Evolutionary conservation across 331 rosid species (phyloP), one percentile per base, ranked within the genome.

Genomic region (Malus hybrid): DNA sequence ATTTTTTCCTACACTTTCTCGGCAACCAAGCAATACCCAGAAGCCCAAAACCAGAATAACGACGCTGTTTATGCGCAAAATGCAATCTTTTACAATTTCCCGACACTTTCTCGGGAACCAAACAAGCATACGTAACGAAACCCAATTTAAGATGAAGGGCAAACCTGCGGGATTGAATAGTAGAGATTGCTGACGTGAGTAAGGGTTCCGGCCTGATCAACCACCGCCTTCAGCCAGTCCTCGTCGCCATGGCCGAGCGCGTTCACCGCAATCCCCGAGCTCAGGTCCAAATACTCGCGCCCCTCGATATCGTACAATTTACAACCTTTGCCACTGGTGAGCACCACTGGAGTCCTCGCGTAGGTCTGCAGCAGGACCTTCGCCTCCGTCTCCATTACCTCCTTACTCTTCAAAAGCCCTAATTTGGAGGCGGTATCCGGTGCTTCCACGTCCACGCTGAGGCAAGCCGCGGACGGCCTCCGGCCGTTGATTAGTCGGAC

Each of bases 101-200:
- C 22, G 4, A 18, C 59, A 54, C 59, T 18, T 54, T 54, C 10
- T 18, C 22, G 59, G 59, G 20, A 54, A 54, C 59, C 59, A 54
- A 18, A 54, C 22, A 54, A 54, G 57, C 22, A 52, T 1, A 18
- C 9, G 22, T 18, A 54, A 1, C 9, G 22, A 54, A 54, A 1
- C 22, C 22, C 3, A 54, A 19, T 44, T 54, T 7, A 20, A 36
- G 13, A 77, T 5, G 3, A 56, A 52, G 65, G 61, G 55, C 67
- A 6, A 70, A 93, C 98, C 97, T 92, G 96, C 65, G 96, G 98
- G 56, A 85, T 36, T 18, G 98, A 74, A 80, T 90, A 77, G 78
- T 78, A 91, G 59, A 90, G 28, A 76, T 91, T 94, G 93, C 97
- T 90, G 86, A 89, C 94, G 69, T 94, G 97, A 73, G 92, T 75